Conservation (phyloP, 805 yeast species). For the Grigorovia transvaalensis region DNA sequence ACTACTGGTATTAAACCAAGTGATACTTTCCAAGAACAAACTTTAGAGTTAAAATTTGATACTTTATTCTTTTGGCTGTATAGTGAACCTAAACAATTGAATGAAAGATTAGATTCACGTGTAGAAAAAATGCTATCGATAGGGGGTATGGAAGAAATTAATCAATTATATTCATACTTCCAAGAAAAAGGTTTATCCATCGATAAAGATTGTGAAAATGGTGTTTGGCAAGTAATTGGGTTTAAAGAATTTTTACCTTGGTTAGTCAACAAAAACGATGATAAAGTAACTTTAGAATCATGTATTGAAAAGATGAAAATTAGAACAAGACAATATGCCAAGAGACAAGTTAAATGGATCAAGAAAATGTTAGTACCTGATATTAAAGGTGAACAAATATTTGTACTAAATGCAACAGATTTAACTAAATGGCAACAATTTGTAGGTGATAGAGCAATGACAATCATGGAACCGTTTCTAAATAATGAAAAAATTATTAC, state of each 20-base stretch:
- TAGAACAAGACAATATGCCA: conserved; percentile 78
- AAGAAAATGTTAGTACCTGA: conserved; percentile 56
- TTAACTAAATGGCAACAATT: conserved; percentile 45
- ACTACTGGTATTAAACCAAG: conserved; percentile 61
- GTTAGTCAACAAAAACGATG: conserved; percentile 26
- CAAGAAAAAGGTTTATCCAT: conserved; percentile 17
- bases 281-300: conserved; percentile 25
- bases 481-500: conserved; percentile 7
- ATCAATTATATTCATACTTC: conserved; percentile 43
- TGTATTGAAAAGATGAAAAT: conserved; percentile 72
- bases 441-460: conserved; percentile 48
- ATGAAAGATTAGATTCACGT: conserved; percentile 56
- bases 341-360: conserved; percentile 86
- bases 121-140: conserved; percentile 72
- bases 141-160: conserved; percentile 66
- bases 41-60: conserved; percentile 44
- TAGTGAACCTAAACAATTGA: conserved; percentile 48
- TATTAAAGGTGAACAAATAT: conserved; percentile 45
- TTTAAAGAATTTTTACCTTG: conserved; percentile 82
- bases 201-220: conserved; percentile 44
- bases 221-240: conserved; percentile 92
- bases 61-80: conserved; percentile 77
- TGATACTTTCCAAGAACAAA: conserved; percentile 57
- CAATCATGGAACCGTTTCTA: conserved; percentile 37
- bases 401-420: conserved; percentile 69